Base-by-base conservation (phyloP, 805 yeast species). In the Middelhovenomyces tepae region DNA sequence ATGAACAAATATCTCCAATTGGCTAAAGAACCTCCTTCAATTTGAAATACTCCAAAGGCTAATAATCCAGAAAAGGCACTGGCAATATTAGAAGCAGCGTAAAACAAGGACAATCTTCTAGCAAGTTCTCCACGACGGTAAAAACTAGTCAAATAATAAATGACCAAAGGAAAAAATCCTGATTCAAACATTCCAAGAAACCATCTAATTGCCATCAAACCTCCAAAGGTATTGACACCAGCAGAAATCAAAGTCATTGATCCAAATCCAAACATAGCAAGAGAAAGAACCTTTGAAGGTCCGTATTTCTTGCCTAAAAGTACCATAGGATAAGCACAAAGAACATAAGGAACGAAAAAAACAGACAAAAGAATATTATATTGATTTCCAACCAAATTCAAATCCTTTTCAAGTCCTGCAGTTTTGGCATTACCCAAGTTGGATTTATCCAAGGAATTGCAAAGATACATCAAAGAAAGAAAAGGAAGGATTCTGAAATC, bases 351-450 rank as follows among this genome's bases (percentile, higher is more conserved):
- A 9, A 78, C 77, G 44, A 78, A 80, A 54, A 80, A 79, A 7
- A 79, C 69, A 5, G 83, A 74, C 43, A 80, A 64, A 3, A 80
- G 78, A 21, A 64, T 67, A 49, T 77, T 74, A 60, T 66, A 79
- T 47, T 79, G 77, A 44, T 66, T 64, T 6, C 78, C 78, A 2
- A 56, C 52, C 27, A 83, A 60, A 13, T 64, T 47, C 22, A 83
- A 54, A 37, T 75, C 80, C 1, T 47, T 55, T 14, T 64, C 64
- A 62, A 83, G 62, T 8, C 85, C 85, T 48, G 80, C 80, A 35
- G 78, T 69, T 39, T 74, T 74, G 5, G 94, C 93, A 55, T 83
- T 82, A 18, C 87, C 74, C 40, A 83, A 79, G 54, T 83, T 83
- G 38, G 82, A 87, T 54, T 93, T 66, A 53, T 83, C 93, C 48